Evolutionary conservation across 805 yeast species (phyloP), one percentile per base, ranked within the genome.

Genomic region (Sungouiella thailandica): DNA sequence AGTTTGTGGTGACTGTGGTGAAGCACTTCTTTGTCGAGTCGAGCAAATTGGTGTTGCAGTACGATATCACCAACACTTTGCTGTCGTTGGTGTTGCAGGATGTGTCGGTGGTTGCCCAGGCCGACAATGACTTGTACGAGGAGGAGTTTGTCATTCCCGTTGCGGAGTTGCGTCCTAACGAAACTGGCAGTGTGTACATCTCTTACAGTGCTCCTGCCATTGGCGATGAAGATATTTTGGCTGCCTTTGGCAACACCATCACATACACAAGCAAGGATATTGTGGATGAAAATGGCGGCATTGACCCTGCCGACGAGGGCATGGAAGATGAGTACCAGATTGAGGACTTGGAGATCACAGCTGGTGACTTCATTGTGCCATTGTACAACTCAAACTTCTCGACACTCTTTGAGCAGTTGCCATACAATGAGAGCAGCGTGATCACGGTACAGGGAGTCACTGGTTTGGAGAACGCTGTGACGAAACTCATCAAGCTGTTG

Each of bases 251-350:
- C 29, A 83, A 83, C 57, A 74, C 78, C 6, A 68, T 90, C 40
- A 71, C 80, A 15, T 90, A 82, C 66, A 76, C 80, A 13, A 72
- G 87, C 31, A 83, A 79, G 60, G 97, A 90, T 56, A 68, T 84
- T 44, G 83, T 86, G 47, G 80, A 86, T 30, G 70, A 74, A 7
- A 80, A 88, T 11, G 79, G 80, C 14, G 76, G 72, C 41, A 73
- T 82, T 32, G 74, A 72, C 39, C 81, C 74, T 29, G 78, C 73
- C 31, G 81, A 68, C 34, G 94, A 83, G 44, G 97, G 96, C 12
- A 85, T 81, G 72, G 83, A 83, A 45, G 97, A 93, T 59, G 96
- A 89, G 60, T 93, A 90, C 61, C 93, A 82, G 56, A 76, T 93
- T 45, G 97, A 87, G 59, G 83, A 81, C 37, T 68, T 88, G 50